Base-by-base conservation (phyloP, 2,329 filamentous ascomycete species). In the Alternaria metachromatica region DNA sequence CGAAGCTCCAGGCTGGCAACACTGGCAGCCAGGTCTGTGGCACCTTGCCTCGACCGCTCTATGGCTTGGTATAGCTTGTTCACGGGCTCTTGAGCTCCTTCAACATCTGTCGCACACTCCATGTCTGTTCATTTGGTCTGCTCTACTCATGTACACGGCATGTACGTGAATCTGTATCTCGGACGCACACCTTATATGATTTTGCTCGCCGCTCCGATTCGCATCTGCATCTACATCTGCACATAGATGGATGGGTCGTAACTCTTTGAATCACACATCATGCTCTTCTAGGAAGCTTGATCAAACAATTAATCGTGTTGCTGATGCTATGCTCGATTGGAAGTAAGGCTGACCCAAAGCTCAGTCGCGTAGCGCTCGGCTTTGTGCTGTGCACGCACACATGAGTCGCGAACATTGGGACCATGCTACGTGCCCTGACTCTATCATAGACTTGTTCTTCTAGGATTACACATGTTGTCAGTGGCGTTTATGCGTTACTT, bases 21-120 rank as follows among this genome's bases (percentile, higher is more conserved):
- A 50, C 26, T 5, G 60, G 55, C 11, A 49, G 53, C 21, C 49
- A 58, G 18, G 56, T 69, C 30, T 72, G 69, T 46, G 68, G 55
- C 23, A 67, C 77, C n/a, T 66, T 80, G 69, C 78, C 78, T 5
- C 69, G 69, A 28, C 78, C 78, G 44, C 61, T 80, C 18, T 80
- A 74, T 71, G 78, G 71, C 4, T 68, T 80, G 64, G 77, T 80
- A 10, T 80, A 62, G 45, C 23, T 28, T 18, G 25, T 5, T 15
- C 28, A 13, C 20, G n/a, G 12, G 7, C 9, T 55, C 26, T n/a
- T 23, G 23, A 41, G 8, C 50, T 25, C 7, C 10, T 25, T 21
- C 28, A 20, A 18, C 6, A 51, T 30, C 13, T 23, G 21, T 58
- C 18, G 54, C 54, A 4, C 15, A 20, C 41, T 56, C 41, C 18